Evolutionary conservation across 2,329 filamentous ascomycete genomes (phyloP), one percentile per base, ranked within the genome.

Genomic region (Penicillium sumatraense): DNA sequence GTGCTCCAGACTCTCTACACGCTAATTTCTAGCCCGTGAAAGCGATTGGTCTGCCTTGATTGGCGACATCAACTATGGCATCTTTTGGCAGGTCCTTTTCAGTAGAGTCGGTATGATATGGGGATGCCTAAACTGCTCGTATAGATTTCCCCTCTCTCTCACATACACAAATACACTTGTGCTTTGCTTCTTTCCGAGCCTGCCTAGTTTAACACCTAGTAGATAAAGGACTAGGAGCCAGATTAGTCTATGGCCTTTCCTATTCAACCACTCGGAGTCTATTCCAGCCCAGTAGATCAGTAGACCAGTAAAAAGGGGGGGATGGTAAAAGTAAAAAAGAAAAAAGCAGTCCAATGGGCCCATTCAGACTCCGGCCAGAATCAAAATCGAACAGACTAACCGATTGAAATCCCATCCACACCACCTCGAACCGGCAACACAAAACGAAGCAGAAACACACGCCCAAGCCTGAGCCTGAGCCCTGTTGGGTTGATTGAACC

Each of bases 351-450:
- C 31, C 8, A 9, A n/a, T 40, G 36, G 36, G 36, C 36, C 36
- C 20, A 40, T 40, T 3, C 3, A 24, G 21, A 10, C 23, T 7
- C 16, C 23, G 16, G 40, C 23, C 40, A 44, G 8, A 44, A 44
- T 44, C 3, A 44, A 44, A 44, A 44, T 27, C 40, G 13, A 26
- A 3, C 40, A 44, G 23, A 26, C 24, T 27, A 44, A n/a, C 40
- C 23, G 24, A 44, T 44, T 44, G 40, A 23, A 27, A 47, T 50
- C 16, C 27, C 8, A 36, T 7, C 40, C 35, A 24, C 49, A 35
- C n/a, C n/a, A n/a, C n/a, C n/a, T n/a, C 47, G 40, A 46, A 54
- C 52, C 41, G 13, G 27, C 35, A 9, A 31, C 27, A 52, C 26
- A 47, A 51, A 20, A 13, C 23, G 21, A 14, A 51, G 31, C 5